Evolutionary conservation across 306 rosid species (phyloP).

Genomic region (Myrica gale): DNA sequence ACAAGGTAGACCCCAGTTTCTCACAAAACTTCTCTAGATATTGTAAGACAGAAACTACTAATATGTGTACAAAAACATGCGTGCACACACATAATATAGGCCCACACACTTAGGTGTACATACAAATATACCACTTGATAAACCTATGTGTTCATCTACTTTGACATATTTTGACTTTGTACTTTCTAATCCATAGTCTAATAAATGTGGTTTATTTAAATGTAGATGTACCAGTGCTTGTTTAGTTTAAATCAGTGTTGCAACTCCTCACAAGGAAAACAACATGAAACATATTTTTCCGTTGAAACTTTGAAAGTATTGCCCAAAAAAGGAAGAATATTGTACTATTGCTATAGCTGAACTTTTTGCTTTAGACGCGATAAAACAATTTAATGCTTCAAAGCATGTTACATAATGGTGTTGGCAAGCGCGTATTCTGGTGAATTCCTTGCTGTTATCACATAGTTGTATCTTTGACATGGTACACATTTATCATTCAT

Average conservation of each 20-base stretch:
- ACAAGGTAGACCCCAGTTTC: too few relatives aligned
- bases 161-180: not conserved
- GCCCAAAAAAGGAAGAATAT: not conserved
- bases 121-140: too few relatives aligned
- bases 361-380: conserved; percentile 1
- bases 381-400: not conserved
- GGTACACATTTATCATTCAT: not conserved
- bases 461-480: not conserved
- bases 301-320: not conserved
- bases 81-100: not conserved
- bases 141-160: too few relatives aligned
- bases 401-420: conserved; percentile 4
- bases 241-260: not conserved
- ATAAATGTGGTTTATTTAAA: too few relatives aligned
- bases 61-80: too few relatives aligned
- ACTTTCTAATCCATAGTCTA: not conserved
- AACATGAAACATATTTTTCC: too few relatives aligned
- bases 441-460: not conserved
- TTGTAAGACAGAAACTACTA: too few relatives aligned
- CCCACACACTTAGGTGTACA: too few relatives aligned
- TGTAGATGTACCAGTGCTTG: too few relatives aligned
- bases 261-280: not conserved
- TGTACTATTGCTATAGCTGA: not conserved
- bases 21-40: too few relatives aligned
- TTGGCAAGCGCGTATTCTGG: not conserved